Conservation (phyloP, 805 yeast species). For the Yamadazyma sp. region DNA sequence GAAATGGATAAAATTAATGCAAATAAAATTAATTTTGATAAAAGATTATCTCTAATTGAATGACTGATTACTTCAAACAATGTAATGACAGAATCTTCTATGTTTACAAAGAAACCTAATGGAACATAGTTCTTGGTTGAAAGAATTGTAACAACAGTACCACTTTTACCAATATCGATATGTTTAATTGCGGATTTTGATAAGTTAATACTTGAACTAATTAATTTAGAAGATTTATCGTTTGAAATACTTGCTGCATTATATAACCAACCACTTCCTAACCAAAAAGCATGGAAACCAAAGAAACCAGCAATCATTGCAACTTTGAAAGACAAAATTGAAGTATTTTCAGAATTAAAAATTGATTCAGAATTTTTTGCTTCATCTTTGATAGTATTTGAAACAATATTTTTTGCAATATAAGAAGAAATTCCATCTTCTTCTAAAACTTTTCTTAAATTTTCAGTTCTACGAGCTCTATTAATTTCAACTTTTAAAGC, state of each 20-base stretch:
- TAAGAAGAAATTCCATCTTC: slow-evolving; percentile 84
- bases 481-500: slow-evolving; percentile 87
- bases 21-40: slow-evolving; percentile 73
- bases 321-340: slow-evolving; percentile 56
- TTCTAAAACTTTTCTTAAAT: slow-evolving; percentile 74
- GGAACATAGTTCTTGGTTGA: slow-evolving; percentile 60
- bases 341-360: slow-evolving; percentile 20
- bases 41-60: slow-evolving; percentile 75
- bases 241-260: slow-evolving; percentile 12
- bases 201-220: slow-evolving; percentile 17
- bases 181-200: slow-evolving; percentile 42
- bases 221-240: background rate
- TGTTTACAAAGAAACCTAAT: slow-evolving; percentile 49
- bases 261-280: slow-evolving; percentile 70
- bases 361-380: slow-evolving; percentile 16
- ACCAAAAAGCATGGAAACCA: slow-evolving; percentile 62
- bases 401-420: slow-evolving; percentile 69
- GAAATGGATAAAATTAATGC: slow-evolving; percentile 73
- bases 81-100: slow-evolving; percentile 58
- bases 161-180: slow-evolving; percentile 44
- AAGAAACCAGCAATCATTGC: slow-evolving; percentile 56
- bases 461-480: slow-evolving; percentile 77
- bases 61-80: slow-evolving; percentile 54
- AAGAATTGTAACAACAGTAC: slow-evolving; percentile 55
- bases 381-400: slow-evolving; percentile 38